Evolutionary conservation across 1,284 basidiomycete species (phyloP).

Genomic region (Ustilago cynodontis): DNA sequence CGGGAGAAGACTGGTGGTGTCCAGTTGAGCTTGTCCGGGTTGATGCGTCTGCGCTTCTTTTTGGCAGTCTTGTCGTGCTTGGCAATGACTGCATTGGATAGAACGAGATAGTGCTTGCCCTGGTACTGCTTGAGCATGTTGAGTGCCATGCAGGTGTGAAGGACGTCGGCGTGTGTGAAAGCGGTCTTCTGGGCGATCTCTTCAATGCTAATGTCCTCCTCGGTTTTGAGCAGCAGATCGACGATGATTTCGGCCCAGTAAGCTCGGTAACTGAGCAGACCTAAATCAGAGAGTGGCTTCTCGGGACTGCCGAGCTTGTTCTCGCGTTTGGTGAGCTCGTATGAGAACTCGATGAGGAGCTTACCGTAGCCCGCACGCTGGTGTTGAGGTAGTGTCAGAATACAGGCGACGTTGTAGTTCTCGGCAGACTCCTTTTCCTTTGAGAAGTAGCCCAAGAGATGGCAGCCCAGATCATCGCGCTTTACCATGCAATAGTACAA

Average conservation of each 20-base stretch:
- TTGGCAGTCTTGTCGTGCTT: conserved; percentile 85
- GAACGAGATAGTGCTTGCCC: conserved; percentile 91
- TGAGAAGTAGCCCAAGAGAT: conserved; percentile 97
- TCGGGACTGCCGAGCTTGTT: conserved; percentile 95
- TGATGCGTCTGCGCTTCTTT: conserved; percentile 84
- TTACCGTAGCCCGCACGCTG: conserved; percentile 96
- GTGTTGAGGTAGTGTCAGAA: conserved; percentile 95
- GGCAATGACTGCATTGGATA: conserved; percentile 90
- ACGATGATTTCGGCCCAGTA: conserved; percentile 99
- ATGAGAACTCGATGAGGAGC: conserved; percentile 96
- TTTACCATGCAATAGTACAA: conserved; percentile 97
- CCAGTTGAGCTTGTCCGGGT: conserved; percentile 85
- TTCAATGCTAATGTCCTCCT: conserved; percentile 87
- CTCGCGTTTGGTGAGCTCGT: conserved; percentile 97
- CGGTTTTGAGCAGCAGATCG: conserved; percentile 80
- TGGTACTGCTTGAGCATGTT: conserved; percentile 97
- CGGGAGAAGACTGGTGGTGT: conserved; percentile 77
- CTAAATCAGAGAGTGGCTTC: conserved; percentile 95
- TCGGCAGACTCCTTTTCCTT: conserved; percentile 99
- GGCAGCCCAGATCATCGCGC: conserved; percentile 89
- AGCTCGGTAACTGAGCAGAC: conserved; percentile 90
- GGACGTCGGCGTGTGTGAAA: conserved; percentile 96
- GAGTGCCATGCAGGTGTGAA: conserved; percentile 97
- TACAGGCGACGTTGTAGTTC: conserved; percentile 98
- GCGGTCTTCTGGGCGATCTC: conserved; percentile 96